Base-by-base conservation (phyloP, 2,329 filamentous ascomycete genomes). In the Macrophomina pseudophaseolina region DNA sequence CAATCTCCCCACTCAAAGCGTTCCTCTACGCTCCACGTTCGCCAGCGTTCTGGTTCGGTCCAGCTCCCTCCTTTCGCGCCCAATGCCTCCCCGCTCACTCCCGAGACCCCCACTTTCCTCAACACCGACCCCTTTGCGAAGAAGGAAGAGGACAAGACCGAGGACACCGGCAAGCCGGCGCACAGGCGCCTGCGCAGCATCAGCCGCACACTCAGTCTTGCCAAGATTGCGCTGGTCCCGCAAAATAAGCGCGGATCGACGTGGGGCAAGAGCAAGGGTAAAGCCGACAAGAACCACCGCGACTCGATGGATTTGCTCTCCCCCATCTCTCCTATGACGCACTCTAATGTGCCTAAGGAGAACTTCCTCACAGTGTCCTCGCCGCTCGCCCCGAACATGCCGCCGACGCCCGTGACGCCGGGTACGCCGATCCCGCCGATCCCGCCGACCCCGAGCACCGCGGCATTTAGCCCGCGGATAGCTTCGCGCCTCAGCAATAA, bases 81-180 rank as follows among this genome's bases (percentile, higher is more conserved):
- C 49, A 69, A 70, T 5, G 52, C 69, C 1, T 71, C 73, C 0
- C 73, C 73, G 64, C 53, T 65, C 18, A 73, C 76, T 1, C 74
- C 75, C 8, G 74, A 68, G 16, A 67, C 74, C 3, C 75, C 76
- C 32, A 70, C 76, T n/a, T 79, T 79, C 69, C 74, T 79, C 53
- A 76, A 71, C 64, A 77, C 75, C 8, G 77, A 79, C 59, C 77
- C 77, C 8, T 79, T 76, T 68, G 77, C 76, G 38, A 76, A 76
- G 53, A 66, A 66, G 53, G 65, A 63, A 23, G 65, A 54, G 23
- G 38, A 58, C 46, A 63, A 60, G 56, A 18, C 42, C 5, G 38
- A 49, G 48, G 53, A 53, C 1, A 52, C 8, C 16, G 38, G 53
- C 51, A 65, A 58, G 59, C 60, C 66, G 11, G 69, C 76, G 2